Conservation (phyloP, 2,329 filamentous ascomycete species). For the Colletotrichum navitas region DNA sequence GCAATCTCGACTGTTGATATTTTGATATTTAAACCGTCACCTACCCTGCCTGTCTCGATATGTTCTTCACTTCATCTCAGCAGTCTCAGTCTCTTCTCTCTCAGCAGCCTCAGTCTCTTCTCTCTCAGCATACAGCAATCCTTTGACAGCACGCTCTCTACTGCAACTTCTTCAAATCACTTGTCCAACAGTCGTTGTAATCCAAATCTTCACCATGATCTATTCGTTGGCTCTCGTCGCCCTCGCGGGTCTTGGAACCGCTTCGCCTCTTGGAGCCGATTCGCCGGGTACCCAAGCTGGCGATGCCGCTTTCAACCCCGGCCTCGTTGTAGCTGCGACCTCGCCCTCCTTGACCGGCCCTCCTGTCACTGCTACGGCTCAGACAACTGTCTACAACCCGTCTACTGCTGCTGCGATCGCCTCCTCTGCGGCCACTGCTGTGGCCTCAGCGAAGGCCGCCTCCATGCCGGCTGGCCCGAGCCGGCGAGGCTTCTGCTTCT, state of each 20-base stretch:
- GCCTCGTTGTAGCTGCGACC: conserved; percentile 12
- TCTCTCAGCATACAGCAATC: neutral
- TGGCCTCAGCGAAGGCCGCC: conserved; percentile 30
- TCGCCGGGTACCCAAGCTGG: conserved; percentile 9
- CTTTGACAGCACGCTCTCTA: neutral
- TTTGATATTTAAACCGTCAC: conserved; percentile 19
- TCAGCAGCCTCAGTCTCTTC: conserved; percentile 1
- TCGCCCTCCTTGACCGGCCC: conserved; percentile 13
- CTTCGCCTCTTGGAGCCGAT: conserved; percentile 29
- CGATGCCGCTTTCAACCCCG: conserved; percentile 4
- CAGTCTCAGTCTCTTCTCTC: conserved; percentile 5
- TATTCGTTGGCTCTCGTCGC: conserved; percentile 22
- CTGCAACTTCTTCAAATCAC: neutral
- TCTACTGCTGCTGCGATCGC: conserved; percentile 10
- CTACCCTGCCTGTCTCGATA: neutral
- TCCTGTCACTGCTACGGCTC: conserved; percentile 11
- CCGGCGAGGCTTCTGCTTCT: conserved; percentile 23
- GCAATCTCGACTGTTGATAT: too few species aligned
- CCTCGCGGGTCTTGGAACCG: conserved; percentile 28
- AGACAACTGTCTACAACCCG: conserved; percentile 29
- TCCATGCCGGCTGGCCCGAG: conserved; percentile 10
- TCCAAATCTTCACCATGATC: conserved; percentile 12
- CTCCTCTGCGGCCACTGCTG: conserved; percentile 14
- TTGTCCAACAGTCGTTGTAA: neutral
- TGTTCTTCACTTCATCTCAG: conserved; percentile 8